Percentiles rank a stretch among this genome's conserved stretches.
Conservation (phyloP, 495 filamentous ascomycete genomes). For the Niebla homalea region DNA sequence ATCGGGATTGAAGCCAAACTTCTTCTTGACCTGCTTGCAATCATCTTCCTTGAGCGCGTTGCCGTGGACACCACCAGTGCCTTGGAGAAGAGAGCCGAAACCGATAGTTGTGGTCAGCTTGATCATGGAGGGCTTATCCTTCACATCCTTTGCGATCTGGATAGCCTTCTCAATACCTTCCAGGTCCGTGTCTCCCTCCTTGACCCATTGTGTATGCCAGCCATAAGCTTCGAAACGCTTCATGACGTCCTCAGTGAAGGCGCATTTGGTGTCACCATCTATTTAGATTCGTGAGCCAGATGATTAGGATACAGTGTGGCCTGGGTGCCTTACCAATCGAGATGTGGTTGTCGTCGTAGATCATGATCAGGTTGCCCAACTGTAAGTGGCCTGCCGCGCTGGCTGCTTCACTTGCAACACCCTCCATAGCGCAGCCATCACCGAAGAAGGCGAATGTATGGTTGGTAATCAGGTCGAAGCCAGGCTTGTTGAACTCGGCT, state of each 20-base stretch:
- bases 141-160: slow-evolving; percentile 70
- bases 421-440: slow-evolving; percentile 98
- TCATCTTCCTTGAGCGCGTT: slow-evolving; percentile 90
- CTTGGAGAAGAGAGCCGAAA: slow-evolving; percentile 85
- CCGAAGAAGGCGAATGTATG: slow-evolving; percentile 94
- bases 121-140: slow-evolving; percentile 92
- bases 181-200: slow-evolving; percentile 84
- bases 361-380: slow-evolving; percentile 88
- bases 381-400: slow-evolving; percentile 91
- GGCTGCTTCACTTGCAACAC: slow-evolving; percentile 85
- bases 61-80: slow-evolving; percentile 91
- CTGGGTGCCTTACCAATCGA: slow-evolving; percentile 51
- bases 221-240: slow-evolving; percentile 96
- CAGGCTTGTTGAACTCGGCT: slow-evolving; percentile 93
- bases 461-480: slow-evolving; percentile 84
- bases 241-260: slow-evolving; percentile 94
- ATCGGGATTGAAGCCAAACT: slow-evolving; percentile 92
- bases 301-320: neutral
- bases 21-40: slow-evolving; percentile 75
- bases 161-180: slow-evolving; percentile 81
- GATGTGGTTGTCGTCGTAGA: slow-evolving; percentile 99
- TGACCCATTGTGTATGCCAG: slow-evolving; percentile 82
- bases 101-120: slow-evolving; percentile 97
- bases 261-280: slow-evolving; percentile 89
- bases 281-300: neutral